These are phyloP conservation scores for Larix kaempferi DNA, from an alignment of 75 land plant species.

Conservation along the genomic window DNA sequence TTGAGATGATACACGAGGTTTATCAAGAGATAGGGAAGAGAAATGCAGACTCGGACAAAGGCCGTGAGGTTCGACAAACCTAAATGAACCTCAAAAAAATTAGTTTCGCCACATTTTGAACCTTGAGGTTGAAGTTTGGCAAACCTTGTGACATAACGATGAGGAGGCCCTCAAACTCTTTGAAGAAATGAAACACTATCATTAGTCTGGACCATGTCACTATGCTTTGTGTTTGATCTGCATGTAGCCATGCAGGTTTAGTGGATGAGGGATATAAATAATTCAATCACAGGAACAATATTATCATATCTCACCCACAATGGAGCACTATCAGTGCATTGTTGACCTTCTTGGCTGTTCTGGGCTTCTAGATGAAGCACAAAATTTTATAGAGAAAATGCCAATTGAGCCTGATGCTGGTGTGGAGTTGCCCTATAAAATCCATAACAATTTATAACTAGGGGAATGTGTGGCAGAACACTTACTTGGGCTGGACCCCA, in stretches of 20 bases:
- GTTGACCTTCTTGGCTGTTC: constrained; percentile 18
- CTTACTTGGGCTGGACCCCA: constrained; percentile 10
- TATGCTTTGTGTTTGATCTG: constrained; percentile 1
- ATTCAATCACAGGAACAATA: constrained; percentile 2
- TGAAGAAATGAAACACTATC: constrained; percentile 11
- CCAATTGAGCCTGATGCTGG: constrained; percentile 5
- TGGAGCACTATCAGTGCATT: constrained; percentile 14
- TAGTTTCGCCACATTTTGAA: no score
- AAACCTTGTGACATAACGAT: background rate
- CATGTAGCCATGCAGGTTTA: constrained; percentile 16
- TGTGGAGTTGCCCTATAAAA: constrained; percentile 15
- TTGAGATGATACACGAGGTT: no score
- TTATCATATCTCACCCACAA: constrained; percentile 1
- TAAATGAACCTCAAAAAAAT: no score
- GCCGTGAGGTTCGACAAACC: no score
- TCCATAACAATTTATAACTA: background rate
- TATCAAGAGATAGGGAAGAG: no score
- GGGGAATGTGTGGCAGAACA: constrained; percentile 15
- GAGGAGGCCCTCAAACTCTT: constrained; percentile 14
- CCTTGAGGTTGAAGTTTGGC: no score
- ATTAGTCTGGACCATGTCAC: constrained; percentile 11
- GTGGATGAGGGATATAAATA: constrained; percentile 3
- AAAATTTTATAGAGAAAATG: background rate
- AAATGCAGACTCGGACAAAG: no score
- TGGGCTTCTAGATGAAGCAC: constrained; percentile 11